These are phyloP conservation scores for Wallemia ichthyophaga DNA, from an alignment of 1,284 basidiomycete species.

Conservation along the genomic window DNA sequence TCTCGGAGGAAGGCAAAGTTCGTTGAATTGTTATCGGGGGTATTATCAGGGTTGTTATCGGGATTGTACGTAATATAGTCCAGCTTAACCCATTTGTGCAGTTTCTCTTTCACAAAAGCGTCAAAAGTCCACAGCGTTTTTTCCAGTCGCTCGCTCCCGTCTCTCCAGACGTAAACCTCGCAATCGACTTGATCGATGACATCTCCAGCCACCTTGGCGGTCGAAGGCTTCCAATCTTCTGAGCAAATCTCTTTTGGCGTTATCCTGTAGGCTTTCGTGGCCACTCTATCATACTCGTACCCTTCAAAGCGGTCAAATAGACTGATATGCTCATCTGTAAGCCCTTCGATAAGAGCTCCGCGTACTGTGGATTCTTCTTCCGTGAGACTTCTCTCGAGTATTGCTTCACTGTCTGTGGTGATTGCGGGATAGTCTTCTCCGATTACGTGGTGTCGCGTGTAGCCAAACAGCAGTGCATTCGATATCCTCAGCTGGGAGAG, in stretches of 20 bases:
- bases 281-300: constrained; percentile 4
- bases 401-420: constrained; percentile 1
- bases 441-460: constrained; percentile 8
- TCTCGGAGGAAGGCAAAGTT: not conserved
- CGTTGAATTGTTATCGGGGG: not conserved
- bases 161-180: constrained; percentile 9
- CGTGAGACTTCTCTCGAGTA: constrained; percentile 4
- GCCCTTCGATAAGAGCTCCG: constrained; percentile 7
- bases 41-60: constrained; percentile 3
- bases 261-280: not conserved
- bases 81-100: constrained; percentile 8
- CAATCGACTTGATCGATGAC: not conserved
- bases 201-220: not conserved
- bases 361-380: constrained; percentile 5
- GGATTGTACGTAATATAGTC: constrained; percentile 4
- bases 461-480: not conserved
- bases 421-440: constrained; percentile 10
- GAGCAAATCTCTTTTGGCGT: constrained; percentile 3
- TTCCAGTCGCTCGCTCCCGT: constrained; percentile 5
- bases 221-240: constrained; percentile 2
- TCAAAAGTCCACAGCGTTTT: constrained; percentile 7
- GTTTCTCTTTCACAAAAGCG: constrained; percentile 8
- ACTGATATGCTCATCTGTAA: constrained; percentile 6
- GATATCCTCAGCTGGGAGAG: not conserved
- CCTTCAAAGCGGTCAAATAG: constrained; percentile 10